Percentiles rank a stretch among this genome's conserved stretches.
These are phyloP conservation scores for Basipetospora sp. DNA, from an alignment of 2,329 filamentous ascomycete genomes.

Conservation along the genomic window DNA sequence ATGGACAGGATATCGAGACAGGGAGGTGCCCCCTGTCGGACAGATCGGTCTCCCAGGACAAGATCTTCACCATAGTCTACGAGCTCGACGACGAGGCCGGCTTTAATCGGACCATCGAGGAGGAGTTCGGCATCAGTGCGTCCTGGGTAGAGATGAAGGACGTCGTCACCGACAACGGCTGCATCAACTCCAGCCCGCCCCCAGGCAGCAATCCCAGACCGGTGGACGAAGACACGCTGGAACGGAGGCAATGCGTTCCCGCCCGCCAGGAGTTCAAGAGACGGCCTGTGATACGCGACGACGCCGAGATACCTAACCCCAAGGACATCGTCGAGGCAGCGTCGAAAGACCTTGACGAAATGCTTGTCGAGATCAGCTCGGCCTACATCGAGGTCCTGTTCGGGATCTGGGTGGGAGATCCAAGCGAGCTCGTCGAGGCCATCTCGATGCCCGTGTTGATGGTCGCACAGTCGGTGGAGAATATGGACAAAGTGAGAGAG, in stretches of 20 bases:
- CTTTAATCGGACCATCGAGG: conserved; percentile 1
- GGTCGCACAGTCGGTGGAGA: neutral
- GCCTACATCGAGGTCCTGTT: neutral
- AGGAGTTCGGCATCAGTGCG: neutral
- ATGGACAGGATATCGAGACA: neutral
- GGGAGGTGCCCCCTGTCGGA: neutral
- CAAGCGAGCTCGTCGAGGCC: neutral
- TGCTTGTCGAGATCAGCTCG: neutral
- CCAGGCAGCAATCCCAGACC: neutral
- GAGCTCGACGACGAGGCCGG: neutral
- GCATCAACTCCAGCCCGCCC: neutral
- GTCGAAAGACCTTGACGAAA: neutral
- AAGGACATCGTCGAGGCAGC: neutral
- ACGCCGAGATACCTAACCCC: neutral
- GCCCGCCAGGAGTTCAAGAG: neutral
- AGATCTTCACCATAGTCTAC: neutral
- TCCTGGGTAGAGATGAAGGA: neutral
- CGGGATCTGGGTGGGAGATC: neutral
- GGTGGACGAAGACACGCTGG: neutral
- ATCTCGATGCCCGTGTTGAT: conserved; percentile 1
- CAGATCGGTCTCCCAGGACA: neutral
- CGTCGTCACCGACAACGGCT: neutral
- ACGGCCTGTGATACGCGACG: neutral
- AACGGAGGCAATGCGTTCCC: neutral
- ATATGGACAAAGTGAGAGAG: neutral